phyloP scores from a whole-genome alignment of 192 early-diverging fungal genomes.

The Podochytrium sp. region DNA sequence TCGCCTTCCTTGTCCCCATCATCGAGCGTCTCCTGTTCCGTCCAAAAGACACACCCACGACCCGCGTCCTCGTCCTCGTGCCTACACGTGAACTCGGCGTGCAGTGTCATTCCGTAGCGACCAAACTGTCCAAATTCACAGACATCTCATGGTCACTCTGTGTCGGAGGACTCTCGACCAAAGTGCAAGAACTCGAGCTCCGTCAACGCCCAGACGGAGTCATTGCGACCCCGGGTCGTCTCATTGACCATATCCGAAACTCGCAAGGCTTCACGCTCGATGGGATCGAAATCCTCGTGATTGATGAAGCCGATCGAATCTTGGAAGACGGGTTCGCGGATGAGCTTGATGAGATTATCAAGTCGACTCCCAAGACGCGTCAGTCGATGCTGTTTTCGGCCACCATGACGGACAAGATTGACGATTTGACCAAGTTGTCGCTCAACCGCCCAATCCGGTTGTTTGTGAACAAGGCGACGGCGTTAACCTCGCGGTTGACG shows the following conservation, averaged over 20 bases:
- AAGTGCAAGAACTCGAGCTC: conserved; percentile 87
- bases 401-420: conserved; percentile 98
- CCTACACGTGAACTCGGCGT: conserved; percentile 98
- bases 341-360: conserved; percentile 95
- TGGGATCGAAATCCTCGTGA: conserved; percentile 91
- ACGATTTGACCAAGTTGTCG: conserved; percentile 92
- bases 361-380: conserved; percentile 79
- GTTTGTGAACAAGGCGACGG: conserved; percentile 84
- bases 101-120: conserved; percentile 92
- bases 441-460: conserved; percentile 86
- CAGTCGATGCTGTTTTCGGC: conserved; percentile 99
- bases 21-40: conserved; percentile 93
- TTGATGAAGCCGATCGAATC: conserved; percentile 99
- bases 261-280: conserved; percentile 87
- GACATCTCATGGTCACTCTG: conserved; percentile 86
- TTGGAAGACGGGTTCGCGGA: conserved; percentile 97
- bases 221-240: conserved; percentile 96
- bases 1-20: conserved; percentile 94
- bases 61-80: conserved; percentile 88
- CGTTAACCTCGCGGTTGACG: conserved; percentile 73
- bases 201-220: conserved; percentile 86
- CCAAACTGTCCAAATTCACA: conserved; percentile 83
- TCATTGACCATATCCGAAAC: conserved; percentile 97
- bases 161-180: conserved; percentile 84
- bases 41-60: conserved; percentile 75